phyloP scores from a whole-genome alignment of 75 land plant genomes.

The Cryptomeria japonica region DNA sequence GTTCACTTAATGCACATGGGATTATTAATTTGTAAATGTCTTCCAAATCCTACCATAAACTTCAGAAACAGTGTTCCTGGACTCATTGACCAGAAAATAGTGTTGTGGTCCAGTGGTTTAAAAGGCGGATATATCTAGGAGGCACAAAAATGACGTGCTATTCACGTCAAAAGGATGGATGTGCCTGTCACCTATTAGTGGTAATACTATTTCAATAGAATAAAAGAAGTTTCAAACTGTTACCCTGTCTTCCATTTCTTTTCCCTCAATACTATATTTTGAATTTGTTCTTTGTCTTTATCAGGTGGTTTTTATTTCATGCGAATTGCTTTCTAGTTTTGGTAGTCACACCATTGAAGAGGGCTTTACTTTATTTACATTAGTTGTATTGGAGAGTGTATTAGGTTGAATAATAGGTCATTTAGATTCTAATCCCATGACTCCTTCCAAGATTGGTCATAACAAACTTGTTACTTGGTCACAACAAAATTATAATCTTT shows the following conservation, averaged over 20 bases:
- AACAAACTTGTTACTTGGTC: neutral
- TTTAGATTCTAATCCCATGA: neutral
- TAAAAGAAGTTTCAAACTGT: neutral
- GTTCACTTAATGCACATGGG: neutral
- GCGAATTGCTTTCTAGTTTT: neutral
- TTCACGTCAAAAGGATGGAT: neutral
- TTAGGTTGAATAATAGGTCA: neutral
- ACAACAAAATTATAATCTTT: neutral
- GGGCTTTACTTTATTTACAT: neutral
- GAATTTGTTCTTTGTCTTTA: neutral
- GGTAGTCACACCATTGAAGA: neutral
- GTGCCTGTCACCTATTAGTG: neutral
- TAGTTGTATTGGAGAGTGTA: neutral
- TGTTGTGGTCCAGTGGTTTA: neutral
- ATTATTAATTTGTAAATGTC: too few relatives aligned
- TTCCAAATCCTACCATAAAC: neutral
- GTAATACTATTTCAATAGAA: neutral
- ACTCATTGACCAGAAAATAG: neutral
- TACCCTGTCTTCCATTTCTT: neutral
- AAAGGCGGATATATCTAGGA: neutral
- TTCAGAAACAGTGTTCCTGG: neutral
- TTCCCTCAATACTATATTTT: neutral
- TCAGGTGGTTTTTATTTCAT: neutral
- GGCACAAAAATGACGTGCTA: neutral
- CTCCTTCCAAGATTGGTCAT: neutral